These are phyloP conservation scores for Clavispora phyllophila DNA, from an alignment of 805 yeast genomes.

Conservation along the genomic window DNA sequence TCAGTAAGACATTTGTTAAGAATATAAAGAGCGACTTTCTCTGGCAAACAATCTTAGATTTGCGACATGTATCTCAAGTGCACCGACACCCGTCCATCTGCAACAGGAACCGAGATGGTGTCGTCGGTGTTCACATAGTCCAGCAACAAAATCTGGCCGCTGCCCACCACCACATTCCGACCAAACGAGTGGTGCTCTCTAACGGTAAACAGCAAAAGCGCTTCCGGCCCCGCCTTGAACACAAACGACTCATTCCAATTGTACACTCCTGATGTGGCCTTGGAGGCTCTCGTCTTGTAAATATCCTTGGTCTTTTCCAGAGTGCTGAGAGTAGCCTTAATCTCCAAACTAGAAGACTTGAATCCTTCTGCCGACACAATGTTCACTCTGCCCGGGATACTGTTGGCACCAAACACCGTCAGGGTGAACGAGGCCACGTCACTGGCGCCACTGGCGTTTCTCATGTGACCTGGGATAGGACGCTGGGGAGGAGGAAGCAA, in stretches of 20 bases:
- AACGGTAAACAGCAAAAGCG: slow-evolving; percentile 55
- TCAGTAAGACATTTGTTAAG: not conserved
- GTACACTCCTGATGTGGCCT: slow-evolving; percentile 41
- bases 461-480: slow-evolving; percentile 18
- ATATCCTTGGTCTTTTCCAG: slow-evolving; percentile 50
- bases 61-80: slow-evolving; percentile 26
- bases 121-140: slow-evolving; percentile 46
- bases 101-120: slow-evolving; percentile 31
- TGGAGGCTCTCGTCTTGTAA: slow-evolving; percentile 57
- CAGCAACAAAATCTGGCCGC: slow-evolving; percentile 46
- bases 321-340: slow-evolving; percentile 49
- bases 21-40: not conserved
- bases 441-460: slow-evolving; percentile 21
- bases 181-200: slow-evolving; percentile 70
- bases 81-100: slow-evolving; percentile 39
- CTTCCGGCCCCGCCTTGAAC: slow-evolving; percentile 63
- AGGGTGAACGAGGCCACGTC: slow-evolving; percentile 34
- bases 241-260: slow-evolving; percentile 61
- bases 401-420: slow-evolving; percentile 29
- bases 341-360: slow-evolving; percentile 33
- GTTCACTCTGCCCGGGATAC: slow-evolving; percentile 51
- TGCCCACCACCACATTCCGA: slow-evolving; percentile 60
- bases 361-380: slow-evolving; percentile 46
- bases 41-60: not conserved
- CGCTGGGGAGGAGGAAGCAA: slow-evolving; percentile 36